Base-by-base conservation (phyloP, 805 yeast genomes). In the Yamadazyma olivae region DNA sequence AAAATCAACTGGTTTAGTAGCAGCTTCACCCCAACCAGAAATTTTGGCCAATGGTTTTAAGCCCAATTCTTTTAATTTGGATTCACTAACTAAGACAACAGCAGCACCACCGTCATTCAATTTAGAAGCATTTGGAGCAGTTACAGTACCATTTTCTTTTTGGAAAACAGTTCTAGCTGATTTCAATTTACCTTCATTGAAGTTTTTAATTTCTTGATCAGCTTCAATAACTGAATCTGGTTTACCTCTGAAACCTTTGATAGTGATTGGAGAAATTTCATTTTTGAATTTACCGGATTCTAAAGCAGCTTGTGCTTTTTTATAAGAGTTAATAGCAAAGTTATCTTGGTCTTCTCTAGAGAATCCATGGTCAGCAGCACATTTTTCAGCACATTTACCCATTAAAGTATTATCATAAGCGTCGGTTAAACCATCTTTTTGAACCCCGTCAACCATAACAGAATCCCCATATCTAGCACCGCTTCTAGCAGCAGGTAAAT, bases 51-150 rank as follows among this genome's bases (percentile, higher is more conserved):
- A 60, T 46, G 99, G 99, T 59, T 72, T 88, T 57, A 93, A 70
- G 30, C 83, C 83, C 51, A 89, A 77, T 74, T 90, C 96, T 60
- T 79, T 78, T 53, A 90, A 74, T 71, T 90, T 89, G 45, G 69
- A 69, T 58, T 79, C 97, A 40, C 95, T 84, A 35, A 88, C 93
- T 49, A 93, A 74, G 30, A 93, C 71, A 25, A 93, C 78, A 33
- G 98, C 98, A 38, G 98, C 96, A 60, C 88, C 98, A 67, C 99
- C 99, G 64, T 93, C 99, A 64, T 91, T 93, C 54, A 93, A 74
- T 56, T 95, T 88, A 19, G 97, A 88, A 19, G 98, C 95, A 61
- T 93, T 95, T 51, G 97, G 95, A 17, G 96, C 98, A 26, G 99
- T 91, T 43, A 93, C 91, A 27, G 97, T 86, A 59, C 98, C 99